These are phyloP conservation scores for Diaporthe nobilis DNA, from an alignment of 2,329 filamentous ascomycete species.

Conservation along the genomic window DNA sequence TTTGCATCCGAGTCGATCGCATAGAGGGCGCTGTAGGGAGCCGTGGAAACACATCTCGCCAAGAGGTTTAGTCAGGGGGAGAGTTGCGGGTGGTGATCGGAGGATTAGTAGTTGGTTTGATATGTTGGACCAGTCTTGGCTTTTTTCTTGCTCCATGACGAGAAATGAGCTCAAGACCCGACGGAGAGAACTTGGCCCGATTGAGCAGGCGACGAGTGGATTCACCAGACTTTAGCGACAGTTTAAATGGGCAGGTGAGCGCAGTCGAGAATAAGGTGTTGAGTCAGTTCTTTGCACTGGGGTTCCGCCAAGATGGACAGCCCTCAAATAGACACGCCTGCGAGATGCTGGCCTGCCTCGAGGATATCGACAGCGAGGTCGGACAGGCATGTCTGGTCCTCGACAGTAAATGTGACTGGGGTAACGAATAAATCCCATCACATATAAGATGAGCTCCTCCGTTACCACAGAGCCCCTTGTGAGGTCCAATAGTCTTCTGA, in stretches of 20 bases:
- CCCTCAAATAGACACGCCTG: not conserved
- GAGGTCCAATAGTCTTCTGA: too few species aligned
- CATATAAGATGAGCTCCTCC: not conserved
- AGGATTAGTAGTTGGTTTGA: not conserved
- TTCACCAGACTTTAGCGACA: not conserved
- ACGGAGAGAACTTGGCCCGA: not conserved
- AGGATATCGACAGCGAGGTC: not conserved
- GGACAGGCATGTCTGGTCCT: not conserved
- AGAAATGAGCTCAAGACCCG: not conserved
- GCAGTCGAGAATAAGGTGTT: not conserved
- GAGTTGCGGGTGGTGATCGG: not conserved
- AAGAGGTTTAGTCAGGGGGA: constrained; percentile 14
- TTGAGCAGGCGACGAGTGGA: not conserved
- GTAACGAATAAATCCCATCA: not conserved
- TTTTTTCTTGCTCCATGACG: constrained; percentile 1
- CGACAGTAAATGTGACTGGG: not conserved
- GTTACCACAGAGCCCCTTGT: not conserved
- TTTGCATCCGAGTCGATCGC: not conserved
- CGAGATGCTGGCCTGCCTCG: not conserved
- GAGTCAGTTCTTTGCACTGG: constrained; percentile 4
- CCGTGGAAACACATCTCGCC: not conserved
- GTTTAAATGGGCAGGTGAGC: not conserved
- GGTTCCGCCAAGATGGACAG: not conserved
- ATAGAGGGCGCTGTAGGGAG: not conserved
- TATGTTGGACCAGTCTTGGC: constrained; percentile 2